phyloP scores from a whole-genome alignment of 805 yeast species.

The Sugiyamaella boreocaroliniensis region DNA sequence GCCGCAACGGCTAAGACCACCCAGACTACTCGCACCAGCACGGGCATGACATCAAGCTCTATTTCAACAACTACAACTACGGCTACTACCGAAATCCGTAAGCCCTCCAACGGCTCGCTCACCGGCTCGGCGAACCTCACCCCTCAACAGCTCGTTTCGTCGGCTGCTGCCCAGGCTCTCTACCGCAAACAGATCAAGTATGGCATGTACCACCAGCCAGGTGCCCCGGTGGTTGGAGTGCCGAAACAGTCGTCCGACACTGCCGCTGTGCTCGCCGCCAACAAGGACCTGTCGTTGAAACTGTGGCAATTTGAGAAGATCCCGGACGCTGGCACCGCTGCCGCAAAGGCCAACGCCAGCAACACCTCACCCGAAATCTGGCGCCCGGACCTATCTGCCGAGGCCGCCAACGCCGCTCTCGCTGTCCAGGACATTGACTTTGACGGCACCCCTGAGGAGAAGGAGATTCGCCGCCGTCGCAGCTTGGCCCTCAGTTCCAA shows the following conservation, averaged over 20 bases:
- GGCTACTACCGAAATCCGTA: not conserved
- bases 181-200: slow-evolving; percentile 30
- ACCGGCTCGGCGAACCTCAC: slow-evolving; percentile 1
- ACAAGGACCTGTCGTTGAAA: slow-evolving; percentile 28
- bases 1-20: not conserved
- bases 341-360: slow-evolving; percentile 28
- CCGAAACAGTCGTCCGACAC: slow-evolving; percentile 25
- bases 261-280: slow-evolving; percentile 31
- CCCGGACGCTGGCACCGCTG: slow-evolving; percentile 32
- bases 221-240: slow-evolving; percentile 34
- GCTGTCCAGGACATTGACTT: slow-evolving; percentile 29
- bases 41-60: slow-evolving; percentile 1
- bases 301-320: slow-evolving; percentile 30
- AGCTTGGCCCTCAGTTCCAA: slow-evolving; percentile 6
- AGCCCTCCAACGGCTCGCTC: not conserved
- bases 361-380: slow-evolving; percentile 30
- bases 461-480: slow-evolving; percentile 4
- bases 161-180: slow-evolving; percentile 30
- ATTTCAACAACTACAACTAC: not conserved
- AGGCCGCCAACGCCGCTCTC: slow-evolving; percentile 53
- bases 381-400: slow-evolving; percentile 43
- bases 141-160: slow-evolving; percentile 10
- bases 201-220: slow-evolving; percentile 31
- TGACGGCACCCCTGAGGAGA: slow-evolving; percentile 9
- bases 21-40: not conserved